Evolutionary conservation across 805 yeast species (phyloP).

Genomic region (Phaffomyces antillensis): DNA sequence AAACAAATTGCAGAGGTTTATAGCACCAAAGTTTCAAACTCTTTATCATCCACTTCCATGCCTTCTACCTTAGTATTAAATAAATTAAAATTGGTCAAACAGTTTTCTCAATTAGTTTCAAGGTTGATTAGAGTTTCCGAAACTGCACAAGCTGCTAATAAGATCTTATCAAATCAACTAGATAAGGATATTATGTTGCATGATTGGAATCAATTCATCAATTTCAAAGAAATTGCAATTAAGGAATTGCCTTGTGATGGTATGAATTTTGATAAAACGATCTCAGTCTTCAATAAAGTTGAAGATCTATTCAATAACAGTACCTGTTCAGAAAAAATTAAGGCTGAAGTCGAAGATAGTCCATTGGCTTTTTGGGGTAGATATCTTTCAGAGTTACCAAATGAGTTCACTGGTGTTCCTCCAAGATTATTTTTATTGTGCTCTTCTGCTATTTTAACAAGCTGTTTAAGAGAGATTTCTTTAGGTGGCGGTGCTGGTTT

Average conservation of each 20-base stretch:
- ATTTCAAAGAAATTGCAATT: conserved; percentile 35
- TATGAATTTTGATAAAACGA: conserved; percentile 25
- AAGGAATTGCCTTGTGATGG: conserved; percentile 47
- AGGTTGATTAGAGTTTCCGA: conserved; percentile 49
- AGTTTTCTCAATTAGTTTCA: conserved; percentile 45
- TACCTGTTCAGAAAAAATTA: conserved; percentile 4
- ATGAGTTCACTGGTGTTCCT: conserved; percentile 40
- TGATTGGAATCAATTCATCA: conserved; percentile 51
- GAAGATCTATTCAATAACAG: conserved; percentile 24
- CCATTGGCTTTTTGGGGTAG: conserved; percentile 24
- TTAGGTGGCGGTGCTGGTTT: conserved; percentile 52
- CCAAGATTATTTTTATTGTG: conserved; percentile 51
- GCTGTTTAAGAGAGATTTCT: conserved; percentile 56
- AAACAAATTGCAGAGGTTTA: conserved; percentile 44
- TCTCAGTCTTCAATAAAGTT: conserved; percentile 32
- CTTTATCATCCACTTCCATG: conserved; percentile 34
- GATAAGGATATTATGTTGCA: conserved; percentile 45
- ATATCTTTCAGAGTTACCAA: conserved; percentile 36
- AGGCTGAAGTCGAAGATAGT: conserved; percentile 1
- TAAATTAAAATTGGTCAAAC: conserved; percentile 47
- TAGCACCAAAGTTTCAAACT: conserved; percentile 35
- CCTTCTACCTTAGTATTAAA: conserved; percentile 44
- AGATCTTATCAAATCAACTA: conserved; percentile 34
- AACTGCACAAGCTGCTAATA: conserved; percentile 43
- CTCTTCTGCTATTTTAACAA: conserved; percentile 46